Evolutionary conservation across 2,329 filamentous ascomycete species (phyloP).

Genomic region (Aureobasidium uvarum): DNA sequence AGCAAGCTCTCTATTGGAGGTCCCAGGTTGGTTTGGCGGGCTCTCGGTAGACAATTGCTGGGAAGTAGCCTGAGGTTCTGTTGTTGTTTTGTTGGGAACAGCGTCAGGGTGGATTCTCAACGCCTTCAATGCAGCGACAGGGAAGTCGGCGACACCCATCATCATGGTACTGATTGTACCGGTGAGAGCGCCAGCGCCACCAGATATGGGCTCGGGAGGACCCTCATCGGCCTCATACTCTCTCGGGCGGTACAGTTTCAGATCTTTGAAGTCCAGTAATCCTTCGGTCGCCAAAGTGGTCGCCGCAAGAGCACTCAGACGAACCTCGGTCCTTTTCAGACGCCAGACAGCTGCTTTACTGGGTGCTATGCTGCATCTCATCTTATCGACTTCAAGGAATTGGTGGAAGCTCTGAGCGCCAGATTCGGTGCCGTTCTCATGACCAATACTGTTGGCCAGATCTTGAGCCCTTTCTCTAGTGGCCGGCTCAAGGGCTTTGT

Average conservation of each 20-base stretch:
- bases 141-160: slow-evolving; percentile 74
- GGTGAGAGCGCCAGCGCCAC: slow-evolving; percentile 69
- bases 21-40: not conserved
- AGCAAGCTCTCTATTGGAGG: slow-evolving; percentile 5
- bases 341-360: slow-evolving; percentile 69
- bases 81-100: slow-evolving; percentile 25
- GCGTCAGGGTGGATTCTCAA: slow-evolving; percentile 41
- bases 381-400: slow-evolving; percentile 56
- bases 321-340: slow-evolving; percentile 62
- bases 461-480: slow-evolving; percentile 38
- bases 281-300: slow-evolving; percentile 62
- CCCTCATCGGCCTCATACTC: slow-evolving; percentile 76
- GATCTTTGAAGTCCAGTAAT: slow-evolving; percentile 62
- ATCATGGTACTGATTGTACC: slow-evolving; percentile 73
- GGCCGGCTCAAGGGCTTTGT: slow-evolving; percentile 40
- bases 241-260: slow-evolving; percentile 60
- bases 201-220: slow-evolving; percentile 74
- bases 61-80: slow-evolving; percentile 5
- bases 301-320: slow-evolving; percentile 68
- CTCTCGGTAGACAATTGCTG: not conserved
- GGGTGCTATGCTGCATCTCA: slow-evolving; percentile 68
- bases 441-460: slow-evolving; percentile 43
- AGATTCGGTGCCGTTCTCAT: slow-evolving; percentile 42
- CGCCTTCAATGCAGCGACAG: slow-evolving; percentile 52
- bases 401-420: slow-evolving; percentile 47